Conservation (phyloP, 2,329 filamentous ascomycete species). For the Calonectria naviculata region DNA sequence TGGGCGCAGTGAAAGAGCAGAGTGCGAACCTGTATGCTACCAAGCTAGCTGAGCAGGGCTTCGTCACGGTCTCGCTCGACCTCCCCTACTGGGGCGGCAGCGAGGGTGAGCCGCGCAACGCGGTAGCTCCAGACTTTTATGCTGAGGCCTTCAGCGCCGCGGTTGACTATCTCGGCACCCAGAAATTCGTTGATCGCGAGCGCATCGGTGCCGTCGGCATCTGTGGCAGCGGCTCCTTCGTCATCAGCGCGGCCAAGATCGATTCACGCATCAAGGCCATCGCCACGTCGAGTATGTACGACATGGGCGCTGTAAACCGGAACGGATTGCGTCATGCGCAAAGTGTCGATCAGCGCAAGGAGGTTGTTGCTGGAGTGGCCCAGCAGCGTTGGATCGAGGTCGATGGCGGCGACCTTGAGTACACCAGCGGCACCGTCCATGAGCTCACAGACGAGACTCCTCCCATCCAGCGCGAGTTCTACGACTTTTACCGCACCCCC, state of each 20-base stretch:
- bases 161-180: constrained; percentile 42
- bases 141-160: constrained; percentile 44
- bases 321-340: background rate
- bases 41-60: constrained; percentile 26
- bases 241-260: constrained; percentile 50
- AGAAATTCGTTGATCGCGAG: constrained; percentile 39
- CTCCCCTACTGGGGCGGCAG: constrained; percentile 3
- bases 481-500: constrained; percentile 22
- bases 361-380: background rate
- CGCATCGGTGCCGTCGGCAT: constrained; percentile 45
- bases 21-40: constrained; percentile 44
- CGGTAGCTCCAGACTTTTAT: constrained; percentile 40
- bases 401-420: background rate
- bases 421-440: background rate
- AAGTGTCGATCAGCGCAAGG: background rate
- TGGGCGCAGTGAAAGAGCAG: constrained; percentile 45
- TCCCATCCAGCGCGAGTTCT: constrained; percentile 16
- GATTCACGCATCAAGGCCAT: constrained; percentile 37
- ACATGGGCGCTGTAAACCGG: background rate
- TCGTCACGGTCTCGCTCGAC: background rate
- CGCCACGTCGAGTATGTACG: constrained; percentile 25
- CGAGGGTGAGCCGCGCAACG: constrained; percentile 22
- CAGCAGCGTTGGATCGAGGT: background rate
- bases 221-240: constrained; percentile 44
- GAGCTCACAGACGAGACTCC: background rate